Evolutionary conservation across 2,329 filamentous ascomycete genomes (phyloP).

Genomic region (Colletotrichum neosansevieriae): DNA sequence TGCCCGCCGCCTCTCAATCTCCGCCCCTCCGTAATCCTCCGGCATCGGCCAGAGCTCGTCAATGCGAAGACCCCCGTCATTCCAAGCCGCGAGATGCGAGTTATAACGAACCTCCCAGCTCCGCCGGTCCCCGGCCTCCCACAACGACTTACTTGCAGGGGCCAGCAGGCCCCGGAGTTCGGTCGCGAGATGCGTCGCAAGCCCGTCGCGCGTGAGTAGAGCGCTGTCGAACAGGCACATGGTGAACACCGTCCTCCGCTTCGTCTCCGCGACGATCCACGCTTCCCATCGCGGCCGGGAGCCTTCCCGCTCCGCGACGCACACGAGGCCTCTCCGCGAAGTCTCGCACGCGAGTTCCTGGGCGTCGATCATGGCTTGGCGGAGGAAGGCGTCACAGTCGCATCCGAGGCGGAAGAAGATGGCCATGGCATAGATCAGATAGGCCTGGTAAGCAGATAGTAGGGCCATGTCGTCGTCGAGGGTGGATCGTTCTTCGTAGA

Average conservation of each 20-base stretch:
- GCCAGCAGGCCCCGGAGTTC: slow-evolving; percentile 60
- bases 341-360: slow-evolving; percentile 61
- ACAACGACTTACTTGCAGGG: slow-evolving; percentile 56
- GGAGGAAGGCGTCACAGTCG: slow-evolving; percentile 48
- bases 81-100: slow-evolving; percentile 55
- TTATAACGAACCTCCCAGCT: slow-evolving; percentile 61
- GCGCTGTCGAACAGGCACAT: slow-evolving; percentile 68
- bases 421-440: slow-evolving; percentile 64
- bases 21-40: slow-evolving; percentile 46
- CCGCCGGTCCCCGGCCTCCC: slow-evolving; percentile 52
- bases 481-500: slow-evolving; percentile 47
- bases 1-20: slow-evolving; percentile 47
- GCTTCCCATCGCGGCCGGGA: slow-evolving; percentile 61
- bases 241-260: slow-evolving; percentile 62
- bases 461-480: slow-evolving; percentile 48
- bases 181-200: slow-evolving; percentile 61
- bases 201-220: slow-evolving; percentile 55
- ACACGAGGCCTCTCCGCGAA: slow-evolving; percentile 57
- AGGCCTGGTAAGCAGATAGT: slow-evolving; percentile 63
- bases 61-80: slow-evolving; percentile 55
- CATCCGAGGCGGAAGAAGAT: slow-evolving; percentile 56
- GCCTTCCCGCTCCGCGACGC: slow-evolving; percentile 53
- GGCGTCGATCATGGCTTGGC: slow-evolving; percentile 60
- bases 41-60: slow-evolving; percentile 64
- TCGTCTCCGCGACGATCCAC: slow-evolving; percentile 66